Conservation (phyloP, 169 alveolate genomes). For the Cryptosporidium parvum region DNA sequence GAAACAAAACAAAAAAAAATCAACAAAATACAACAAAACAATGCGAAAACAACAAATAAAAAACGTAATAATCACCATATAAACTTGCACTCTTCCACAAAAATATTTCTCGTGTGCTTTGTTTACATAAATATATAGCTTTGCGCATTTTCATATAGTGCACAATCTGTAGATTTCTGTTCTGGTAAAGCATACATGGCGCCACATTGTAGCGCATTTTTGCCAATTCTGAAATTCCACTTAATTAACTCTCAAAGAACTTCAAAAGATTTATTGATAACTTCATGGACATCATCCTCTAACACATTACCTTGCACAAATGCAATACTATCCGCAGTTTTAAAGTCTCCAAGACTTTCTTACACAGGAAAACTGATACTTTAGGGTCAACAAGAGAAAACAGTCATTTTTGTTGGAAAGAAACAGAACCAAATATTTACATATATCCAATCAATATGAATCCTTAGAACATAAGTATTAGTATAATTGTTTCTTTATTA, state of each 20-base stretch:
- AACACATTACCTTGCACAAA: neutral
- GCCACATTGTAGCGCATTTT: neutral
- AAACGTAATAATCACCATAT: neutral
- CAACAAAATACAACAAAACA: constrained; percentile 3
- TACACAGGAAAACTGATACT: neutral
- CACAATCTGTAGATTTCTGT: neutral
- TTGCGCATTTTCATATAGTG: neutral
- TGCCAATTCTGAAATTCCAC: neutral
- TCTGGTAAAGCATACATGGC: neutral
- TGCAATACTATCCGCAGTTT: constrained; percentile 1
- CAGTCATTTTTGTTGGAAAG: neutral
- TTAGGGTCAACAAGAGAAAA: neutral
- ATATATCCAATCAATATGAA: neutral
- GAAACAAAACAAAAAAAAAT: neutral
- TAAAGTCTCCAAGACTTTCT: neutral
- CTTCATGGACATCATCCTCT: neutral
- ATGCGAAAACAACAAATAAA: neutral
- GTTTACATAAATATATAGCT: neutral
- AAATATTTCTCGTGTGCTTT: neutral
- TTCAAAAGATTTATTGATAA: neutral
- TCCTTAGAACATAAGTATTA: no score
- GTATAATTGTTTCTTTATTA: neutral
- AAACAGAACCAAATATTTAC: neutral
- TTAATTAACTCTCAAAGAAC: neutral
- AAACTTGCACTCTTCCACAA: neutral